Conservation (phyloP, 2,329 filamentous ascomycete genomes). For the Exophiala calicioides region DNA sequence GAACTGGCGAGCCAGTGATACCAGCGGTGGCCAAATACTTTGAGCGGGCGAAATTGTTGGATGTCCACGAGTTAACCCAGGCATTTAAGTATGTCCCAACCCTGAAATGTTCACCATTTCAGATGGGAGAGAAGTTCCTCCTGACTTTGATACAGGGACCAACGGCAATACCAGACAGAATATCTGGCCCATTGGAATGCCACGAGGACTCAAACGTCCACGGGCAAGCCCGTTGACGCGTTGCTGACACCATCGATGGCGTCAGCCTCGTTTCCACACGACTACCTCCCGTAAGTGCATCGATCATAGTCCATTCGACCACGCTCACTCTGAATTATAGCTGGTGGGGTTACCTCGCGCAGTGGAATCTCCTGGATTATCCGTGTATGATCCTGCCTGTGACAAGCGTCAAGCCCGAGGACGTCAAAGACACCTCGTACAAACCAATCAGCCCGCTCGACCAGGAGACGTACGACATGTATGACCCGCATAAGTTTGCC, state of each 20-base stretch:
- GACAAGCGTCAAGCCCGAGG: slow-evolving; percentile 15
- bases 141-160: slow-evolving; percentile 47
- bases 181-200: slow-evolving; percentile 66
- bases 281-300: slow-evolving; percentile 31
- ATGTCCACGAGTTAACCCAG: slow-evolving; percentile 2
- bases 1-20: slow-evolving; percentile 3
- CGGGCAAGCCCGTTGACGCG: slow-evolving; percentile 54
- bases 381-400: slow-evolving; percentile 37
- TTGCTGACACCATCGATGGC: slow-evolving; percentile 40
- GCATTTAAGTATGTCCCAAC: slow-evolving; percentile 2
- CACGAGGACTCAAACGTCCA: slow-evolving; percentile 45
- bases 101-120: background rate
- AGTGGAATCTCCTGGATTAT: slow-evolving; percentile 41
- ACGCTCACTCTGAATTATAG: slow-evolving; percentile 1
- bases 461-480: slow-evolving; percentile 1
- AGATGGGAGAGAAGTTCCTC: background rate
- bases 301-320: background rate
- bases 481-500: slow-evolving; percentile 26
- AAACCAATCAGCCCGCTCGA: slow-evolving; percentile 6
- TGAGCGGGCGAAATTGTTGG: background rate
- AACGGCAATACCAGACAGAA: slow-evolving; percentile 56
- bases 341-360: slow-evolving; percentile 39
- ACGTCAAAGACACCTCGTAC: slow-evolving; percentile 7
- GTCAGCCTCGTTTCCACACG: slow-evolving; percentile 9
- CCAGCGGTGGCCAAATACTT: slow-evolving; percentile 2